Base-by-base conservation (phyloP, 495 filamentous ascomycete genomes). In the Aspergillus saccharolyticus region DNA sequence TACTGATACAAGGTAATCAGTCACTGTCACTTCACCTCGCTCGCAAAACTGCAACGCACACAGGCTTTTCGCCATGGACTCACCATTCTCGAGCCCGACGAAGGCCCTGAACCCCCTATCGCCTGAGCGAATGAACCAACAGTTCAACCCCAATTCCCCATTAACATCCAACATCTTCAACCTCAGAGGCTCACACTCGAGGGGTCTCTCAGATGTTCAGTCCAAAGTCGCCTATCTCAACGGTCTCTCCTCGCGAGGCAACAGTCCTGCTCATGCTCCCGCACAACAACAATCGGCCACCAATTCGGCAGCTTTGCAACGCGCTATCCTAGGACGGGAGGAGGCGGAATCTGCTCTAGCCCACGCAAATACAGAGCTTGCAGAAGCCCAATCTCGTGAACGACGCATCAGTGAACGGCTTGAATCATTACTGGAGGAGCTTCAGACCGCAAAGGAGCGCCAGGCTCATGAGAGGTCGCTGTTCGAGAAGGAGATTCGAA, bases 141-240 rank as follows among this genome's bases (percentile, higher is more conserved):
- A 89, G 66, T 75, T 76, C 43, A 71, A 78, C 28, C 74, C 78
- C 28, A 72, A 67, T 47, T 85, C 84, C 0, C 81, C 80, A 0
- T 52, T 83, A 18, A 76, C 81, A 4, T 67, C 72, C 4, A 75
- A 84, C 25, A 60, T 79, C 28, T 48, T 74, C 24, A 65, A 64
- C 16, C 57, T 69, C 3, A 76, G 45, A 67, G 69, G 66, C 72
- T 76, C 69, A 66, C 53, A 51, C 74, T 39, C 74, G 47, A 74
- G 67, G 39, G 74, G 77, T 17, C 68, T 68, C 52, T 88, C 89
- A 21, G 90, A 95, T 66, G 89, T 96, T 1, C 88, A 92, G 65
- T 85, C 89, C 25, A 94, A 93, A 70, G 90, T 96, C 62, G 86
- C 84, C 22, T 89, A 86, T 58, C 87, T 96, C 64, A 92, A 96